Evolutionary conservation across 805 yeast species (phyloP), one percentile per base, ranked within the genome.

Genomic region (Vanderwaltozyma verrucispora): DNA sequence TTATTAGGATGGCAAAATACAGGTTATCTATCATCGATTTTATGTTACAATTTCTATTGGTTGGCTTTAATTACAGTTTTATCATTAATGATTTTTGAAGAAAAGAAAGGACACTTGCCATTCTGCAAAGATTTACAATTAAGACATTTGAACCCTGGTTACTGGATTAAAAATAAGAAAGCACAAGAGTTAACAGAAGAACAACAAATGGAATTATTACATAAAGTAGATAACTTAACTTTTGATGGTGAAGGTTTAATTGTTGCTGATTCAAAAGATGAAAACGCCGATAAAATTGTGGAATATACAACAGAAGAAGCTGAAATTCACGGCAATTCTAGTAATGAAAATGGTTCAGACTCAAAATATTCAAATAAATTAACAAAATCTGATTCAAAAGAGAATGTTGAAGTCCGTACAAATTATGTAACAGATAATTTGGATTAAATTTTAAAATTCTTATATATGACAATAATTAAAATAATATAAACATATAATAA

Each of bases 1-100:
- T 62, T 89, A 40, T 68, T 89, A 46, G 98, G 97, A 45, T 89
- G 98, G 98, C 95, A 87, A 67, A 89, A 89, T 65, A 75, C 95
- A 37, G 97, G 96, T 42, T 86, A 95, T 47, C 74, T 84, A 58
- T 95, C 96, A 40, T 85, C 96, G 5, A 88, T 89, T 42, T 65
- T 89, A 37, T 75, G 88, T 34, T 89, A 89, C 70, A 87, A 86
- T 65, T 47, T 80, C 45, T 89, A 89, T 69, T 89, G 98, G 98
- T 50, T 88, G 38, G 60, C 64, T 29, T 58, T 86, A 38, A 80
- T 81, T 44, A 43, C 65, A 17, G 62, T 69, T 27, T 54, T 89
- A 32, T 36, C 54, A 14, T 62, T 79, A 48, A 75, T 89, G 86
- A 64, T 79, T 45, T 87, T 53, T 64, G 92, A 85, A 68, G 98